Evolutionary conservation across 768 basidiomycete species (phyloP), one percentile per base, ranked within the genome.

Genomic region (Agaricus blazei): DNA sequence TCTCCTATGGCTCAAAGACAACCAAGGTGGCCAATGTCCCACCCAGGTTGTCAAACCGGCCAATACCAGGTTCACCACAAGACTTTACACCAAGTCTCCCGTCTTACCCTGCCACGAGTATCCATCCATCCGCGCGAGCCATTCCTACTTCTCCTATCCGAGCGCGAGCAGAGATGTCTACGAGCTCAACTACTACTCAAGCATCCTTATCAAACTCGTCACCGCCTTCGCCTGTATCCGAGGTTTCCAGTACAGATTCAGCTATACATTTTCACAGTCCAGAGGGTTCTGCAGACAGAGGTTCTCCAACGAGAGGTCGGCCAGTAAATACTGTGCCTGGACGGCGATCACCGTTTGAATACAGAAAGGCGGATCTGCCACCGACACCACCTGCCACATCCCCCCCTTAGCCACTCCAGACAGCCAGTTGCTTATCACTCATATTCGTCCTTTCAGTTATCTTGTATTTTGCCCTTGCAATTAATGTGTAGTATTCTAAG

Each of bases 71-170:
- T 29, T 65, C 72, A 9, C 73, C 75, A 31, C 82, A 85, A 60
- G 90, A 92, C 67, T 92, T 91, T 60, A 78, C 84, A 0, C 90
- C 90, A 0, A 78, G 77, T 37, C 74, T 90, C 23, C 89, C 90
- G 6, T 63, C 78, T 4, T 80, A 86, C 27, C 90, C 90, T 3
- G 71, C 79, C 12, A 79, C 75, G 45, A 91, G 89, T 63, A 91
- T 92, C 51, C 90, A 92, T 60, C 90, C 89, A 11, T 90, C 88
- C 11, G 72, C 82, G 24, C 81, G 88, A 27, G 73, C 74, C 8
- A 77, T 76, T 63, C 73, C 76, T 15, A 65, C 71, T 36, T 77
- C 82, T 0, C 83, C 86, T 4, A 75, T 71, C 70, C 60, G 75
- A 73, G 49, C 62, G 51, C 65, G 58, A 56, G 52, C 54, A 41